Base-by-base conservation (phyloP, 2,329 filamentous ascomycete genomes). In the Uncinocarpus reesii region DNA sequence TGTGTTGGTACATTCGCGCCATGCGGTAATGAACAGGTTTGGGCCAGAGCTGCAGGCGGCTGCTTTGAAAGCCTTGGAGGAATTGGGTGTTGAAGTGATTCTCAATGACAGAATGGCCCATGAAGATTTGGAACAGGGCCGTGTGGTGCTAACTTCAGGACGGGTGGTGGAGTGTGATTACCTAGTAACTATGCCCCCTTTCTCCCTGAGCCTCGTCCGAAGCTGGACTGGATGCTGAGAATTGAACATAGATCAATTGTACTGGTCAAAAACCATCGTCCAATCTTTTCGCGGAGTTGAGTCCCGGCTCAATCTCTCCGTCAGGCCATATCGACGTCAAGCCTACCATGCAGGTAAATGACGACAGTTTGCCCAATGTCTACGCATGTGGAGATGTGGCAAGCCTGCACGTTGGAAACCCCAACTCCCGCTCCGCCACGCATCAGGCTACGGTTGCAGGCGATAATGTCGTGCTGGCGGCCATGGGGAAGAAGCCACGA, bases 1-100 rank as follows among this genome's bases (percentile, higher is more conserved):
- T n/a, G 84, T 79, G 1, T 74, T 92, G 1, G 77, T 86, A 3
- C 86, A 90, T 62, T 88, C 84, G 3, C 74, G 83, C n/a, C 18
- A 29, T 5, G 70, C 75, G 20, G 77, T 77, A 57, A 75, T 90
- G 1, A 72, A 44, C 18, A 21, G 48, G 21, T 60, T 59, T 42
- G 56, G 52, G 1, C n/a, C 23, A 3, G 43, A 35, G 59, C 52
- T 76, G 6, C 64, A 70, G 37, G 54, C 63, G 3, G 56, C 63
- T 49, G 63, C 66, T 0, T 56, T 65, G 29, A 61, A 70, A 18
- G 54, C 49, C 10, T 47, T 57, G 7, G n/a, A 47, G 16, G 71
- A 53, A n/a, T 49, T 58, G 2, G 53, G 52, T 5, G 52, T 60
- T 7, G 44, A 52, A n/a, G 43, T 58, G 13, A 38, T 53, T 10